Base-by-base conservation (phyloP, 305 asterid genomes). In the Fraxinus sp. region DNA sequence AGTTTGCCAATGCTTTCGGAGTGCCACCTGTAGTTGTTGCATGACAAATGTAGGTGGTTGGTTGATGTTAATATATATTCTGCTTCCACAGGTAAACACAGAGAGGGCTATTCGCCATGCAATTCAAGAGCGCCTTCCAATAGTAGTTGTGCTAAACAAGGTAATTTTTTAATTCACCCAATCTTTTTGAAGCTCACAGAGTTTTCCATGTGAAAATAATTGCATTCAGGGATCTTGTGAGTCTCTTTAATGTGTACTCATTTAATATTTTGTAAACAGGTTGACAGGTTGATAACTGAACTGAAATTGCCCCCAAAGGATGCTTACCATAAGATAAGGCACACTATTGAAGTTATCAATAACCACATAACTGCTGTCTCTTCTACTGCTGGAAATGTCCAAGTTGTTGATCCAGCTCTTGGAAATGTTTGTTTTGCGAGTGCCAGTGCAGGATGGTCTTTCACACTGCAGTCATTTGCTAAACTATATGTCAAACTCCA, bases 101-200 rank as follows among this genome's bases (percentile, higher is more conserved):
- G 99, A 96, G 91, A 91, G 98, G 85, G 99, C 98, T 22, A 95
- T 96, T 82, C 95, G 97, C 70, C 99, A 96, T 85, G 97, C 99
- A 32, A 93, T 93, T 83, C 99, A 92, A 86, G 99, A 95, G 11
- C 93, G 97, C 24, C 89, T 95, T 59, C 97, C 98, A 18, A 96
- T 96, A 33, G 99, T 93, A 13, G 93, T 96, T 59, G 98, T 96
- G 68, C 89, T 96, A 85, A 96, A 96, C 91, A 95, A 96, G 99
- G 99, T 96, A 81, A 86, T 16, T 83, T n/a, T 83, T 41, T 52
- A 52, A 68, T 41, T 81, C 71, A 18, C 78, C 41, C 22, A 5
- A 39, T 35, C 43, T 73, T 33, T 81, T 14, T 84, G 35, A 76
- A 43, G 74, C 5, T 13, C 24, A 18, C 52, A 18, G 10, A 36